Evolutionary conservation across 2,329 filamentous ascomycete species (phyloP).

Genomic region (Meredithiella fracta): DNA sequence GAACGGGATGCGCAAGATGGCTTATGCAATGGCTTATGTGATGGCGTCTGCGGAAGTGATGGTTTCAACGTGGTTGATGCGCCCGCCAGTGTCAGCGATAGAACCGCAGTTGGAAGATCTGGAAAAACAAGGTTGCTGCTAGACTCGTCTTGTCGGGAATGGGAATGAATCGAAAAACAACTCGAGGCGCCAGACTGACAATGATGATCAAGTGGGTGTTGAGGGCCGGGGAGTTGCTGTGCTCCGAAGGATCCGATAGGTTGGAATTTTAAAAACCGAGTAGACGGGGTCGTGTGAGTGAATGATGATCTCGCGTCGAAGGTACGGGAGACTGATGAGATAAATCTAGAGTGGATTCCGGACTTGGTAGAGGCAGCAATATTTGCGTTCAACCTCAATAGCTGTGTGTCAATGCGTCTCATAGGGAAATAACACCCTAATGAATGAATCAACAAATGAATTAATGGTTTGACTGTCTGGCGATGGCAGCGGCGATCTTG

Average conservation of each 20-base stretch:
- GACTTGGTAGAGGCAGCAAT: conserved; percentile 5
- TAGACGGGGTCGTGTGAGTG: neutral
- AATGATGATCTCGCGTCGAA: neutral
- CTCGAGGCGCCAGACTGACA: neutral
- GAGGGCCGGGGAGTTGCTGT: neutral
- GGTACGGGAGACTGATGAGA: neutral
- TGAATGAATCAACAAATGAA: neutral
- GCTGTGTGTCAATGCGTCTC: conserved; percentile 1
- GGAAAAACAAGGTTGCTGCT: no score
- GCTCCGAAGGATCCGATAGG: neutral
- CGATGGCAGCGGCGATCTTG: neutral
- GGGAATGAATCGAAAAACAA: neutral
- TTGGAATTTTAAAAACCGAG: conserved; percentile 3
- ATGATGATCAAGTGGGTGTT: neutral
- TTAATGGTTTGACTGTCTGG: neutral
- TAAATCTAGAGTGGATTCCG: neutral
- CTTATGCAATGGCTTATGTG: no score
- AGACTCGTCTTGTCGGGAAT: no score
- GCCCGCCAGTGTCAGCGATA: no score
- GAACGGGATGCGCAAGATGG: no score
- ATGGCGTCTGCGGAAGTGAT: no score
- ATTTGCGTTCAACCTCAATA: conserved; percentile 6
- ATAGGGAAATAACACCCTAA: conserved; percentile 4
- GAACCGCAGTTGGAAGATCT: no score
- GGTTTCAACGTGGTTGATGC: no score